These are phyloP conservation scores for Endocalyx cinctus DNA, from an alignment of 2,329 filamentous ascomycete genomes.

Conservation along the genomic window DNA sequence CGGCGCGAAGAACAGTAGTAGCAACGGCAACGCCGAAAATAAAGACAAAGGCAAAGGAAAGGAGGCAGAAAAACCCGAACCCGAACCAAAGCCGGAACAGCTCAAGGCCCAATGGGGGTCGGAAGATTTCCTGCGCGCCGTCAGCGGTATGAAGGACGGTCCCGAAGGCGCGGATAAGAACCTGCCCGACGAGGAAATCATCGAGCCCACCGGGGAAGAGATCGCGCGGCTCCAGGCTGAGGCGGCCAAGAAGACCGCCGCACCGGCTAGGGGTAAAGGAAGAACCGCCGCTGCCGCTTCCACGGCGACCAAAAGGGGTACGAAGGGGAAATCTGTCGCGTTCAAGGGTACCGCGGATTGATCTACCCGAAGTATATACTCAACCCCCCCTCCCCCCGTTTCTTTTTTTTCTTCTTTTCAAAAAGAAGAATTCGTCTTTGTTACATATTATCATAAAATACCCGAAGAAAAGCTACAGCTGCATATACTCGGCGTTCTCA, in stretches of 20 bases:
- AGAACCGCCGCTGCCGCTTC: conserved; percentile 7
- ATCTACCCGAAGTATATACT: too few species aligned
- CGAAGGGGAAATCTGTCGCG: conserved; percentile 24
- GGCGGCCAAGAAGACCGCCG: conserved; percentile 20
- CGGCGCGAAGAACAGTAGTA: conserved; percentile 2
- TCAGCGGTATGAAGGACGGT: conserved; percentile 24
- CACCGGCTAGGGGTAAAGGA: conserved; percentile 11
- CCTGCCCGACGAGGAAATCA: conserved; percentile 9
- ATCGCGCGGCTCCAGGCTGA: conserved; percentile 10
- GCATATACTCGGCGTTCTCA: too few species aligned
- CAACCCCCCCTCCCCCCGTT: too few species aligned
- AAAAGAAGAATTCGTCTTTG: too few species aligned
- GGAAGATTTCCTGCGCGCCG: conserved; percentile 26
- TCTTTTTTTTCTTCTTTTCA: too few species aligned
- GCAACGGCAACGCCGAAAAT: conserved; percentile 12
- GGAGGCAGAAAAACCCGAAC: conserved; percentile 6
- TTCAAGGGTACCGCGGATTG: conserved; percentile 17
- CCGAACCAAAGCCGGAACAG: conserved; percentile 8
- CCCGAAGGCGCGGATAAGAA: conserved; percentile 17
- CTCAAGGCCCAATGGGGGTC: conserved; percentile 24
- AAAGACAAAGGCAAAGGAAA: conserved; percentile 20
- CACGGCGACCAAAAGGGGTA: conserved; percentile 8
- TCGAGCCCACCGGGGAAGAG: not conserved
- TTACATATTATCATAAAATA: too few species aligned
- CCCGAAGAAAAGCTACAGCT: too few species aligned